Percentiles rank a stretch among this genome's conserved stretches.
These are phyloP conservation scores for Plasmodium fragile DNA, from an alignment of 169 alveolate genomes.

Conservation along the genomic window DNA sequence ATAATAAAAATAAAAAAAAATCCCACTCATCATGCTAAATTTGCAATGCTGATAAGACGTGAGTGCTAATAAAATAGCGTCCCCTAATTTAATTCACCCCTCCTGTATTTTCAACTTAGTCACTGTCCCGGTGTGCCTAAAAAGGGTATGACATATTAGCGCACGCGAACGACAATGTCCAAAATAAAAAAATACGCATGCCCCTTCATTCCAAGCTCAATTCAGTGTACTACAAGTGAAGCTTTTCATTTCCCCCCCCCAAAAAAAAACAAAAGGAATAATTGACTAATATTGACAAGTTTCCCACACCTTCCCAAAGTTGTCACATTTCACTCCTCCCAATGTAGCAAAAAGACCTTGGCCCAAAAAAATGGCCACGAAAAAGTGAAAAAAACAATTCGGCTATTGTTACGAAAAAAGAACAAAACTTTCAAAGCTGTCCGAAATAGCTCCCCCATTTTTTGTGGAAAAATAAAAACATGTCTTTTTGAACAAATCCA, in stretches of 20 bases:
- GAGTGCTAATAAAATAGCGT: not conserved
- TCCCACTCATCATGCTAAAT: not conserved
- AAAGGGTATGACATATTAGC: not conserved
- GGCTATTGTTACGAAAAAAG: not conserved
- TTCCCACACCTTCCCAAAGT: not conserved
- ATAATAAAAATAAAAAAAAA: not conserved
- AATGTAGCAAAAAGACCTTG: not conserved
- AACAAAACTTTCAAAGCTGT: not conserved
- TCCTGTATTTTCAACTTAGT: not conserved
- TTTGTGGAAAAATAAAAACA: constrained; percentile 5
- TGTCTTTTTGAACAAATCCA: constrained; percentile 4
- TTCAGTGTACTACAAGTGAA: not conserved
- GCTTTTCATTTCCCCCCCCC: not conserved
- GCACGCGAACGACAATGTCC: not conserved
- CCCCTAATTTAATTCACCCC: not conserved
- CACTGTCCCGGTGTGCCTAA: not conserved
- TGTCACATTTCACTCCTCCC: not conserved
- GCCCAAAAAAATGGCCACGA: not conserved
- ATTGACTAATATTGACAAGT: not conserved
- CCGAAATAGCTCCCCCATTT: not conserved
- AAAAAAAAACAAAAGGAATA: not conserved
- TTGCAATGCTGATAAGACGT: not conserved
- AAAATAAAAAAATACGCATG: not conserved
- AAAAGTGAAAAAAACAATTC: not conserved
- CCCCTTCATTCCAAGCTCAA: not conserved